Percentiles rank a stretch among this genome's conserved stretches.
Conservation (phyloP, 2,329 filamentous ascomycete species). For the Pochonia chlamydosporia region DNA sequence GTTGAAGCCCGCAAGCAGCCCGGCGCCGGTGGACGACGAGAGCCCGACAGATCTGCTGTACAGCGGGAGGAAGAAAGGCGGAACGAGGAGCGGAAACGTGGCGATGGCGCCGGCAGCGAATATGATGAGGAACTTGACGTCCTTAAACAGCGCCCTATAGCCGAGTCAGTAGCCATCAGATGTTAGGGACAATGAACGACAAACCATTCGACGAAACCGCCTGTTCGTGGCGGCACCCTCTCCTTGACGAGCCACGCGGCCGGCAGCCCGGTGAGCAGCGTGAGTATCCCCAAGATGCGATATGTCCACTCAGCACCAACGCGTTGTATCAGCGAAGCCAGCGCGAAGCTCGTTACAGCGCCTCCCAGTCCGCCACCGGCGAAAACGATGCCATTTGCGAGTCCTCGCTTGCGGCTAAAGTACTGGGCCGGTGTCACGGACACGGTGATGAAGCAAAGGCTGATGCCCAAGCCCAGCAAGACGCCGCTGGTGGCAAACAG, state of each 20-base stretch:
- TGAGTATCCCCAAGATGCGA: constrained; percentile 43
- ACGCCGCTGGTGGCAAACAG: constrained; percentile 21
- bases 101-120: constrained; percentile 46
- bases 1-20: constrained; percentile 53
- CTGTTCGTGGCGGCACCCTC: constrained; percentile 23
- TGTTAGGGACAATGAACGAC: no score
- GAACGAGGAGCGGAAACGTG: constrained; percentile 53
- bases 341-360: constrained; percentile 36
- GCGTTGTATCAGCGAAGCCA: constrained; percentile 34
- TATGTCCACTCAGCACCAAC: constrained; percentile 42
- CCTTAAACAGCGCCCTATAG: no score
- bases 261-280: constrained; percentile 44
- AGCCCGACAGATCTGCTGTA: constrained; percentile 46
- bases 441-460: constrained; percentile 24
- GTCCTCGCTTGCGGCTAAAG: constrained; percentile 41
- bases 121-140: constrained; percentile 43
- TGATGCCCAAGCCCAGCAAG: constrained; percentile 18
- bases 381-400: constrained; percentile 45
- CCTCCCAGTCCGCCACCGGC: constrained; percentile 46
- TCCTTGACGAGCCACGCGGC: constrained; percentile 45
- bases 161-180: background rate
- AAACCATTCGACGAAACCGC: constrained; percentile 27
- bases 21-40: constrained; percentile 43
- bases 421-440: constrained; percentile 43
- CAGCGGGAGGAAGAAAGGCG: constrained; percentile 53